phyloP scores from a whole-genome alignment of 2,329 filamentous ascomycete genomes.

The Hawksworthiomyces lignivorus region DNA sequence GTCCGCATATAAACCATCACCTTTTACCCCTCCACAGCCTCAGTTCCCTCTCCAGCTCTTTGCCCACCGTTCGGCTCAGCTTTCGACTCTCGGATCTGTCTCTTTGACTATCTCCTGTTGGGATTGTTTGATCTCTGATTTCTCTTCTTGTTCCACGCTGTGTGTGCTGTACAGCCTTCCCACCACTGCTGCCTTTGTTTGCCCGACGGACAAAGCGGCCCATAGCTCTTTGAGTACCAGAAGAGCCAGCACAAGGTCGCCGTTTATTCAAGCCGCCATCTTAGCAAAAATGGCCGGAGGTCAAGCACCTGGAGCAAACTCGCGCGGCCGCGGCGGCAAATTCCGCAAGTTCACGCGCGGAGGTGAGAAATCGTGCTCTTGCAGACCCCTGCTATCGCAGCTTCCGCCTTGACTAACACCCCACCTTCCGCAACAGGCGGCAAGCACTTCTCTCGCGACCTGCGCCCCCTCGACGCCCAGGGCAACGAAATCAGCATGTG shows the following conservation, averaged over 20 bases:
- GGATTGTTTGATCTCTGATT: too few species aligned
- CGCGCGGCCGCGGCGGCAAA: slow-evolving; percentile 82
- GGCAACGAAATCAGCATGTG: slow-evolving; percentile 88
- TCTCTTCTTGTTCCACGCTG: too few species aligned
- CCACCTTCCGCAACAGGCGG: slow-evolving; percentile 63
- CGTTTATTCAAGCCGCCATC: too few species aligned
- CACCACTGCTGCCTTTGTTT: background rate
- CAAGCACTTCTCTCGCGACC: slow-evolving; percentile 89
- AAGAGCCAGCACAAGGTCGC: too few species aligned
- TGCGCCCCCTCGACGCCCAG: slow-evolving; percentile 80
- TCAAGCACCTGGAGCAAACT: slow-evolving; percentile 36
- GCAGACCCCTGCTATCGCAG: too few species aligned
- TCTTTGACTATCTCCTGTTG: too few species aligned
- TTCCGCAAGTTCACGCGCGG: slow-evolving; percentile 90
- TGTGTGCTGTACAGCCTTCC: too few species aligned
- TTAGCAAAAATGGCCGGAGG: slow-evolving; percentile 28
- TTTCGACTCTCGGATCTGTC: too few species aligned
- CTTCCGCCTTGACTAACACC: background rate
- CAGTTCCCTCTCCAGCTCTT: background rate
- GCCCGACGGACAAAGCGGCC: too few species aligned
- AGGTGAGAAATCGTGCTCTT: slow-evolving; percentile 64
- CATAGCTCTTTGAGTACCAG: too few species aligned
- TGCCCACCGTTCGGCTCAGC: too few species aligned
- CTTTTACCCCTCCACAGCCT: background rate
- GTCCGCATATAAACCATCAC: background rate